Base-by-base conservation (phyloP, 352 stramenopile genomes). In the Hyaloperonospora brassicae region DNA sequence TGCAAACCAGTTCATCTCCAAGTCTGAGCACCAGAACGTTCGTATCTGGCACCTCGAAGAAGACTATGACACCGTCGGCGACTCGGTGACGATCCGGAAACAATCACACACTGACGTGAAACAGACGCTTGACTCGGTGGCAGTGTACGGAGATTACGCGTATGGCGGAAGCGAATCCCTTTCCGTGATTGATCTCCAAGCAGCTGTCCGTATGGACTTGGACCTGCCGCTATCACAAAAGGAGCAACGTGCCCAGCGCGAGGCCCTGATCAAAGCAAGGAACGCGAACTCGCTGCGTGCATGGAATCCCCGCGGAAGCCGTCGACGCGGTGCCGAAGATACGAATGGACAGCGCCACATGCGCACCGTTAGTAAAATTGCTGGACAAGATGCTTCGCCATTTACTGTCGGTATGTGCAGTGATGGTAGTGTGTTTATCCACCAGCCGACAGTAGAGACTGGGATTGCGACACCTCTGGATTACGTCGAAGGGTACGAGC, bases 21-120 rank as follows among this genome's bases (percentile, higher is more conserved):
- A 93, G 67, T 93, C 84, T 0, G 79, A 91, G 55, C 77, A 92
- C 52, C 84, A 93, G 55, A 84, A 87, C 44, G 76, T 93, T 27
- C 84, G 84, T 30, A 77, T 93, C 30, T 93, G 84, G 84, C 75
- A 81, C 41, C 52, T 93, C 31, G 74, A 86, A 24, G 81, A 87
- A 38, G 64, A 84, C 24, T 52, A 70, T 12, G 58, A 85, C 13
- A 62, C 52, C 17, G 42, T 57, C 5, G 13, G 66, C 27, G 39
- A 64, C 42, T 53, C 43, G 14, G 62, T 82, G 8, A 67, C 59
- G 6, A 62, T 91, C 35, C 64, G 60, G 24, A 92, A 93, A 64
- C 79, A 85, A n/a, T 74, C 71, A 7, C 79, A 89, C 39, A 61
- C 59, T 0, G 76, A 93, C 25, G 64, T 89, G n/a, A 87, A 93